phyloP scores from a whole-genome alignment of 306 rosid genomes.

The Albizia julibrissin region DNA sequence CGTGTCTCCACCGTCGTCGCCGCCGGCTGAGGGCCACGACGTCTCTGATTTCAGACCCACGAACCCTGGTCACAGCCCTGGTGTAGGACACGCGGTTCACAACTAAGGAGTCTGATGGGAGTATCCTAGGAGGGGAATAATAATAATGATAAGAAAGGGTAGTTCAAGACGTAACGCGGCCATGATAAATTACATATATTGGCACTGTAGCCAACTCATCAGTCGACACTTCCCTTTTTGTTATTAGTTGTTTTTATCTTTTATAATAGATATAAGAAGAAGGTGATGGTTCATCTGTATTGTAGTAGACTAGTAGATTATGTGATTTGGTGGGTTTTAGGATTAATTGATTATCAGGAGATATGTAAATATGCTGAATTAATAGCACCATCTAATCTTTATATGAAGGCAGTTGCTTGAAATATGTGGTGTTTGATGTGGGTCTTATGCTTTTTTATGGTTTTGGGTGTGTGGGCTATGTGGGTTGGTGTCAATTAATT shows the following conservation, averaged over 20 bases:
- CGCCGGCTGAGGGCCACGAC: slow-evolving; percentile 29
- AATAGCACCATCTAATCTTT: background rate
- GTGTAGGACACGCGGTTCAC: slow-evolving; percentile 60
- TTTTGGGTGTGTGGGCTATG: background rate
- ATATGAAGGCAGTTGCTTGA: background rate
- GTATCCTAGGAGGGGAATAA: background rate
- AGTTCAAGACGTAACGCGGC: background rate
- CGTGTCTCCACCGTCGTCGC: slow-evolving; percentile 35
- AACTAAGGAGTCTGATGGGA: slow-evolving; percentile 35
- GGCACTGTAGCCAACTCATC: too few species aligned
- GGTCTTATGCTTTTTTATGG: background rate
- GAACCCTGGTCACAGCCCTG: slow-evolving; percentile 80
- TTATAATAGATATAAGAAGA: background rate
- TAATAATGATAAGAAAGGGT: background rate
- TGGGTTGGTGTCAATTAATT: background rate
- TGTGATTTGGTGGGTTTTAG: background rate
- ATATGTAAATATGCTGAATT: background rate
- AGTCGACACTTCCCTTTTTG: background rate
- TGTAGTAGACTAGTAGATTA: background rate
- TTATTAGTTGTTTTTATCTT: background rate
- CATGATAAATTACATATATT: background rate
- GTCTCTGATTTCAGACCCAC: slow-evolving; percentile 61
- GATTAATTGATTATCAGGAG: background rate
- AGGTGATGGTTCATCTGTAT: background rate
- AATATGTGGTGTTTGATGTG: background rate